Conservation (phyloP, 2,329 filamentous ascomycete genomes). For the Fusarium mangiferae region DNA sequence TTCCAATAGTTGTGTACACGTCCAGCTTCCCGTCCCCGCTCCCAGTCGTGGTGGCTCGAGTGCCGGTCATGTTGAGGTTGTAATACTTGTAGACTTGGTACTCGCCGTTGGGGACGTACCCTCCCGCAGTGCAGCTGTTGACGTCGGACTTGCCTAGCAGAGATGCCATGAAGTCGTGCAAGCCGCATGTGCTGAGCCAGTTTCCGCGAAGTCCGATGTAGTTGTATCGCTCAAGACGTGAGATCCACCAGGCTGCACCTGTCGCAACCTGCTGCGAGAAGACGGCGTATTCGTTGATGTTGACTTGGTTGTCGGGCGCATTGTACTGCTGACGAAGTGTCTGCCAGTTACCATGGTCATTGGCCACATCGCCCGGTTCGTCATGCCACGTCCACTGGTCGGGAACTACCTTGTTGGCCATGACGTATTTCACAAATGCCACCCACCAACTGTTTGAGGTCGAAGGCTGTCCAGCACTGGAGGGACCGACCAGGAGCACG, state of each 20-base stretch:
- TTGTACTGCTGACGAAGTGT: background rate
- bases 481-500: background rate
- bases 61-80: background rate
- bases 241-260: background rate
- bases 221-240: slow-evolving; percentile 1
- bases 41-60: background rate
- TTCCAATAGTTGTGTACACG: background rate
- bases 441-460: slow-evolving; percentile 7
- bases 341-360: background rate
- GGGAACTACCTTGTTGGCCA: background rate
- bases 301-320: background rate
- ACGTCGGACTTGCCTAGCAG: background rate
- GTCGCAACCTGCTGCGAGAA: background rate
- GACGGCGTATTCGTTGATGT: slow-evolving; percentile 1
- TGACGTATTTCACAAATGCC: background rate
- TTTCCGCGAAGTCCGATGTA: background rate
- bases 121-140: background rate
- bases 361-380: background rate
- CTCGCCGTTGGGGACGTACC: background rate
- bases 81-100: slow-evolving; percentile 3
- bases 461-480: background rate
- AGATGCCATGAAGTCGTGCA: slow-evolving; percentile 5
- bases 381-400: slow-evolving; percentile 6
- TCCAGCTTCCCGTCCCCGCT: background rate
- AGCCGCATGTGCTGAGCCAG: background rate